A percentile compares a stretch with the other conserved stretches of the same genome.
Evolutionary conservation across 192 early-diverging fungal genomes (phyloP).

Genomic region (Coemansia aciculifera): DNA sequence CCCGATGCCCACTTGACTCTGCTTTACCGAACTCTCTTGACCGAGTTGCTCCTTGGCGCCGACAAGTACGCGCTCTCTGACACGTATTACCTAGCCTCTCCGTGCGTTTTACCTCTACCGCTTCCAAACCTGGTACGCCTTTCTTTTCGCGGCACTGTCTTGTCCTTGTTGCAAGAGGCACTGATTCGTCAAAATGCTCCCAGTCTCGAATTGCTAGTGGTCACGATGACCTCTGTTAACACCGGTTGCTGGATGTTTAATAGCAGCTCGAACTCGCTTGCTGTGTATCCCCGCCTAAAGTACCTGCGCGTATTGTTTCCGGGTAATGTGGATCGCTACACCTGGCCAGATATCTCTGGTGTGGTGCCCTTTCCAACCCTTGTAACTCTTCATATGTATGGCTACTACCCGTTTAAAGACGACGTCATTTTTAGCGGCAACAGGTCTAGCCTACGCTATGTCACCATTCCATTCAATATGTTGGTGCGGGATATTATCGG

Average conservation of each 20-base stretch:
- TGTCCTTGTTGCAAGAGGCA: neutral
- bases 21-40: neutral
- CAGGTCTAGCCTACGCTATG: neutral
- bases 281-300: neutral
- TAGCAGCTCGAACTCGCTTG: neutral
- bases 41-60: neutral
- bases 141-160: neutral
- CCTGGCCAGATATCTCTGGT: neutral
- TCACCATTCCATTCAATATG: neutral
- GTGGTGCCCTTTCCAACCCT: neutral
- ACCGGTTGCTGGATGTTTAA: neutral
- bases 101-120: neutral
- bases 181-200: neutral
- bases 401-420: neutral
- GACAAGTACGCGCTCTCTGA: neutral
- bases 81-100: neutral
- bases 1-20: neutral
- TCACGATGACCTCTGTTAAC: neutral
- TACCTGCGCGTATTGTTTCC: conserved; percentile 1
- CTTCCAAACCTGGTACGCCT: neutral
- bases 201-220: neutral
- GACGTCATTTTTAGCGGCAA: neutral
- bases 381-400: neutral
- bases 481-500: neutral
- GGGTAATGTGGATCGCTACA: neutral